phyloP scores from a whole-genome alignment of 148 eudicot genomes.

The Nepenthes mirabilis region DNA sequence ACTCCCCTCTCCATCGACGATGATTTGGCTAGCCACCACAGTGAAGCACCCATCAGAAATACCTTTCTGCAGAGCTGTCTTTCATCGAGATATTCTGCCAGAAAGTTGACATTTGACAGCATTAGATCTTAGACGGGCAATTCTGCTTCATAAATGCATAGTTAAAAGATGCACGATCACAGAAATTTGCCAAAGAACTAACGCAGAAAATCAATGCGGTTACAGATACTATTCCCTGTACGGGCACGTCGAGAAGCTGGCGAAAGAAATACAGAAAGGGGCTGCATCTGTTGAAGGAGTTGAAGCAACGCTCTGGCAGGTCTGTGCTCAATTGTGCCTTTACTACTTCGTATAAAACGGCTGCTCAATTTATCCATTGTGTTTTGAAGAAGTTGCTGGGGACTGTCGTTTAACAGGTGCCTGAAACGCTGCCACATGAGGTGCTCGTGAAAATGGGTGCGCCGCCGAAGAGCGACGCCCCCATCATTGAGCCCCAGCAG shows the following conservation, averaged over 20 bases:
- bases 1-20: too few relatives aligned
- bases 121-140: too few relatives aligned
- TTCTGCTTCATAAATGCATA: too few relatives aligned
- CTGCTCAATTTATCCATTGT: neutral
- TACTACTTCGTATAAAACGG: neutral
- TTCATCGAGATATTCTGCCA: too few relatives aligned
- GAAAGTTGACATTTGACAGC: too few relatives aligned
- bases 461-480: conserved; percentile 53
- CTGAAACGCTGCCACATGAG: conserved; percentile 35
- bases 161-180: too few relatives aligned
- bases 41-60: too few relatives aligned
- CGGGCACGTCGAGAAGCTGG: conserved; percentile 64
- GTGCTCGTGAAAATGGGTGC: conserved; percentile 63
- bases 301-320: conserved; percentile 88
- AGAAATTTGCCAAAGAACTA: too few relatives aligned
- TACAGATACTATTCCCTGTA: conserved; percentile 68
- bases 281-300: conserved; percentile 73
- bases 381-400: too few relatives aligned
- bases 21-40: too few relatives aligned
- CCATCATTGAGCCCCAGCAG: conserved; percentile 37
- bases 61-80: too few relatives aligned
- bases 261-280: conserved; percentile 64
- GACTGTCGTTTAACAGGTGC: conserved; percentile 14
- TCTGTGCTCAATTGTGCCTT: conserved; percentile 4
- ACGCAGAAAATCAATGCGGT: neutral